Evolutionary conservation across 2,329 filamentous ascomycete species (phyloP).

Genomic region (Pseudogymnoascus sp.): DNA sequence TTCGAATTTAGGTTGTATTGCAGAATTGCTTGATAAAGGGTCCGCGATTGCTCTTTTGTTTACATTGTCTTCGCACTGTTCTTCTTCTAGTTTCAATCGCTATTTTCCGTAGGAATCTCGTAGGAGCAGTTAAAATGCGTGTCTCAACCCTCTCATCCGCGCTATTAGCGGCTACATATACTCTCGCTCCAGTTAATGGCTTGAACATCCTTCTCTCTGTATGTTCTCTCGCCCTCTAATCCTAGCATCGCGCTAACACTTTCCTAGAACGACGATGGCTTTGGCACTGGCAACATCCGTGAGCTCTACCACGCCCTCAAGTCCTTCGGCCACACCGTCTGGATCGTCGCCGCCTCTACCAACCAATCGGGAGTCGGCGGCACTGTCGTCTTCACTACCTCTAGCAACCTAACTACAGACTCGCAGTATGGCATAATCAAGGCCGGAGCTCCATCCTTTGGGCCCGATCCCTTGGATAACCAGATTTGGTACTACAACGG

Average conservation of each 20-base stretch:
- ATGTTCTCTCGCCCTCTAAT: neutral
- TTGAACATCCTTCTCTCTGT: conserved; percentile 19
- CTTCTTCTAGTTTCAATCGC: no score
- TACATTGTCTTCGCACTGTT: no score
- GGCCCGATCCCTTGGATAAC: conserved; percentile 42
- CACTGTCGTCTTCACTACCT: conserved; percentile 36
- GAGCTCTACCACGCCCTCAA: conserved; percentile 35
- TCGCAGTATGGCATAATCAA: conserved; percentile 40
- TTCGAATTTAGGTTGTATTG: neutral
- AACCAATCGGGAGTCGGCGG: conserved; percentile 41
- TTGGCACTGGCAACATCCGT: conserved; percentile 35
- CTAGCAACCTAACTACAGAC: conserved; percentile 34
- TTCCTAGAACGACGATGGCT: conserved; percentile 33
- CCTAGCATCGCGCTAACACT: neutral
- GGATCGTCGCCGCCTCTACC: conserved; percentile 35
- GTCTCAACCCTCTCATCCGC: neutral
- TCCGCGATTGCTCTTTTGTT: neutral
- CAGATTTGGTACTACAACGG: conserved; percentile 56
- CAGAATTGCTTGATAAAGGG: neutral
- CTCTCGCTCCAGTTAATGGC: conserved; percentile 13
- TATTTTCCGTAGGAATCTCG: neutral
- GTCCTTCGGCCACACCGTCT: conserved; percentile 32
- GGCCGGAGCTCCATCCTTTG: conserved; percentile 40
- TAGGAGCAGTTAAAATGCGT: neutral
- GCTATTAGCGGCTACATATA: neutral